Evolutionary conservation across 371 early-diverging fungal genomes (phyloP).

Genomic region (Parasitella parasitica): DNA sequence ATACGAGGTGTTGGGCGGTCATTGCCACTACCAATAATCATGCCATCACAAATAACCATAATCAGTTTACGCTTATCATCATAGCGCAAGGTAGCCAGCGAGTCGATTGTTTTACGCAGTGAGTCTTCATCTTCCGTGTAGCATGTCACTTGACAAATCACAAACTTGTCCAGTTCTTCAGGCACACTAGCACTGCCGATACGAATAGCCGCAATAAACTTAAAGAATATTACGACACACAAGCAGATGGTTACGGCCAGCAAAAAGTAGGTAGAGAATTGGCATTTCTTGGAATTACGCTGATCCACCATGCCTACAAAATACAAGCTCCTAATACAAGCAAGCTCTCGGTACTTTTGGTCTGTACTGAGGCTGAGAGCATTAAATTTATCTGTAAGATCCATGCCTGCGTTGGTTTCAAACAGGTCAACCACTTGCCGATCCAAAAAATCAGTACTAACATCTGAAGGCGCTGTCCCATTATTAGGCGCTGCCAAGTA

Average conservation of each 20-base stretch:
- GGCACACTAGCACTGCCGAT: constrained; percentile 53
- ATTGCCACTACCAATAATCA: constrained; percentile 91
- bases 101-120: constrained; percentile 66
- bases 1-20: constrained; percentile 94
- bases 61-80: constrained; percentile 69
- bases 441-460: constrained; percentile 42
- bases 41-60: constrained; percentile 76
- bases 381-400: constrained; percentile 58
- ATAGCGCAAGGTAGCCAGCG: constrained; percentile 60
- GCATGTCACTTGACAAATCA: constrained; percentile 78
- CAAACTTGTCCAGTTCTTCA: constrained; percentile 80
- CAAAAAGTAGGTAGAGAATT: constrained; percentile 80
- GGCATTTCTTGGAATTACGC: constrained; percentile 72
- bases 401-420: constrained; percentile 50
- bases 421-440: constrained; percentile 54
- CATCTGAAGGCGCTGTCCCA: constrained; percentile 24
- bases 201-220: constrained; percentile 86
- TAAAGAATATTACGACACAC: constrained; percentile 78
- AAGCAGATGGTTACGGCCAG: constrained; percentile 72
- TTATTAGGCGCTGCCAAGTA: constrained; percentile 19
- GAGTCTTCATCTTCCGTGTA: constrained; percentile 78
- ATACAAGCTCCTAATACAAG: constrained; percentile 74
- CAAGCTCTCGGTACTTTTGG: constrained; percentile 27
- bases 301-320: constrained; percentile 81
- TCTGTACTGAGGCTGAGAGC: constrained; percentile 17